A percentile compares a stretch with the other conserved stretches of the same genome.
phyloP scores from a whole-genome alignment of 1,284 basidiomycete genomes.

The Spongiforma sp. region DNA sequence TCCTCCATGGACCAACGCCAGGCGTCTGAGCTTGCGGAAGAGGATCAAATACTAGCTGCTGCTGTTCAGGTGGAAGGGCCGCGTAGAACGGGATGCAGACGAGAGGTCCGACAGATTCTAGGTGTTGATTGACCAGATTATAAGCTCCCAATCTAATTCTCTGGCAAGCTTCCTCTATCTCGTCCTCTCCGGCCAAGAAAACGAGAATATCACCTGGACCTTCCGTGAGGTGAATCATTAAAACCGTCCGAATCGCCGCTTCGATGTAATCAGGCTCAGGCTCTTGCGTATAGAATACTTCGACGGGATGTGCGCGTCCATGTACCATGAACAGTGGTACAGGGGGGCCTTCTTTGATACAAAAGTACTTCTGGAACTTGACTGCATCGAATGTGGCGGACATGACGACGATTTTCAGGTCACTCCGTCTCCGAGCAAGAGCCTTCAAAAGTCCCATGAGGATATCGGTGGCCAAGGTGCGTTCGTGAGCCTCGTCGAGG shows the following conservation, averaged over 20 bases:
- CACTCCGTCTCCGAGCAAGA: constrained; percentile 81
- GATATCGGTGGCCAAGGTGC: constrained; percentile 97
- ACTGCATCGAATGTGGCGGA: constrained; percentile 96
- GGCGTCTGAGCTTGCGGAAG: constrained; percentile 69
- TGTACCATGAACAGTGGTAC: constrained; percentile 97
- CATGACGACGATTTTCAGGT: constrained; percentile 99
- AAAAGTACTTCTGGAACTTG: constrained; percentile 98
- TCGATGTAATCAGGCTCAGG: constrained; percentile 98
- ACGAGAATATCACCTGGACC: constrained; percentile 93
- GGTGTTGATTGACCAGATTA: constrained; percentile 71
- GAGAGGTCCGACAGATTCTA: constrained; percentile 85
- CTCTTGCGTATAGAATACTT: constrained; percentile 95
- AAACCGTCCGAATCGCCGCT: constrained; percentile 94
- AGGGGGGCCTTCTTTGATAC: constrained; percentile 52
- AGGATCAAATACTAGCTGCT: constrained; percentile 94
- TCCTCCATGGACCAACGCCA: constrained; percentile 86
- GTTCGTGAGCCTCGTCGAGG: constrained; percentile 98
- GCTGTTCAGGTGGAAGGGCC: constrained; percentile 90
- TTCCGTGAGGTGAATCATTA: constrained; percentile 98
- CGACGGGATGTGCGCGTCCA: constrained; percentile 95
- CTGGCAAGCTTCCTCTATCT: constrained; percentile 96
- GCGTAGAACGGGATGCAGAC: constrained; percentile 94
- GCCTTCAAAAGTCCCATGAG: constrained; percentile 91
- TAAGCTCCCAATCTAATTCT: constrained; percentile 94
- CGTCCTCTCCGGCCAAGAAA: constrained; percentile 98